These are phyloP conservation scores for Cephalotrichum gorgonifer DNA, from an alignment of 2,329 filamentous ascomycete genomes.

Conservation along the genomic window DNA sequence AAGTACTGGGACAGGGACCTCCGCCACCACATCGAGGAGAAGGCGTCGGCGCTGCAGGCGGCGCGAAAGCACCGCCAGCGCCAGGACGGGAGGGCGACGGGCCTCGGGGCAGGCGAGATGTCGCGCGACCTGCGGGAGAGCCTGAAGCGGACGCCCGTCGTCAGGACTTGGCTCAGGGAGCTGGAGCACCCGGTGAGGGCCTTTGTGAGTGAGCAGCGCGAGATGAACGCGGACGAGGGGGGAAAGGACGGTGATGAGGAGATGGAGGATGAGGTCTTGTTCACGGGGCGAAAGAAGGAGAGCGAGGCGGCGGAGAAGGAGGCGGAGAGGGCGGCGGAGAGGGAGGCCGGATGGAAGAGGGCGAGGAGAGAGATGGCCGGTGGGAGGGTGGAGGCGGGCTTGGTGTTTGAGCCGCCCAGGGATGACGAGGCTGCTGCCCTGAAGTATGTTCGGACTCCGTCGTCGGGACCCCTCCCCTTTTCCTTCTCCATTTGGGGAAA, in stretches of 20 bases:
- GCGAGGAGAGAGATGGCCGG: constrained; percentile 42
- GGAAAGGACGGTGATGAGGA: constrained; percentile 34
- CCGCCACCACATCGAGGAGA: constrained; percentile 39
- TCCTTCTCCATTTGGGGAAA: not conserved
- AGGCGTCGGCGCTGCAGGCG: constrained; percentile 26
- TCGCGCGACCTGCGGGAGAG: constrained; percentile 72
- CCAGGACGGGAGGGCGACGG: constrained; percentile 27
- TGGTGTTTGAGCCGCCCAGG: constrained; percentile 73
- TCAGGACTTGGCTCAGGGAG: constrained; percentile 69
- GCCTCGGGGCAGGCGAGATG: constrained; percentile 45
- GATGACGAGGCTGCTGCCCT: constrained; percentile 71
- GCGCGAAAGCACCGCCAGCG: constrained; percentile 36
- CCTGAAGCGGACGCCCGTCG: constrained; percentile 69
- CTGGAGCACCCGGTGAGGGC: constrained; percentile 75
- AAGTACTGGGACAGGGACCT: constrained; percentile 62
- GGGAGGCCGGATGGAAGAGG: constrained; percentile 32
- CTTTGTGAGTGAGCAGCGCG: constrained; percentile 52
- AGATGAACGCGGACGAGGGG: constrained; percentile 7
- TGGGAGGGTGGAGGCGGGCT: constrained; percentile 47
- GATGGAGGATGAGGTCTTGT: constrained; percentile 80
- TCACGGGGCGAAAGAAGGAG: constrained; percentile 60
- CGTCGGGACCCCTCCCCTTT: constrained; percentile 1
- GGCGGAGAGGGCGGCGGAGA: constrained; percentile 27
- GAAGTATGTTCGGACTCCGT: constrained; percentile 68
- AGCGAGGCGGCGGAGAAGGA: constrained; percentile 33